Percentiles rank a stretch among this genome's conserved stretches.
These are phyloP conservation scores for Phylloporus sp. DNA, from an alignment of 1,284 basidiomycete genomes.

Conservation along the genomic window DNA sequence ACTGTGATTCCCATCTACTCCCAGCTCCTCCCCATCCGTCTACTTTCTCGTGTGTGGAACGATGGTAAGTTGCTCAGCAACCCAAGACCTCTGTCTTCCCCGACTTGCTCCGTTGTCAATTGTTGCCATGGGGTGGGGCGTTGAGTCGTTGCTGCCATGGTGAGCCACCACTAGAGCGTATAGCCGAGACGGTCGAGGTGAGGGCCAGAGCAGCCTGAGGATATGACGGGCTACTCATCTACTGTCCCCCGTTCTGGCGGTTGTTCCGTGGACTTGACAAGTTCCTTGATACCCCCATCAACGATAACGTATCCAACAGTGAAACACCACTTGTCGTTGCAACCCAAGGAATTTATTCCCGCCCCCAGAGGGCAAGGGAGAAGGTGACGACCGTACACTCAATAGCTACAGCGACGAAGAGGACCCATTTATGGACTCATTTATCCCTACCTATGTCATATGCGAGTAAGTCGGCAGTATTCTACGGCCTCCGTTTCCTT, in stretches of 20 bases:
- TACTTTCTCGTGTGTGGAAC: too few relatives aligned
- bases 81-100: too few relatives aligned
- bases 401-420: slow-evolving; percentile 34
- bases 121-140: too few relatives aligned
- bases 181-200: too few relatives aligned
- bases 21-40: too few relatives aligned
- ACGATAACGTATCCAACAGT: slow-evolving; percentile 47
- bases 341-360: slow-evolving; percentile 76
- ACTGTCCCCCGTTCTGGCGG: slow-evolving; percentile 85
- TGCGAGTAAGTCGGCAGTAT: slow-evolving; percentile 66
- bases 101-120: too few relatives aligned
- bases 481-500: neutral
- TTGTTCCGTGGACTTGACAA: slow-evolving; percentile 78
- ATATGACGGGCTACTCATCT: too few relatives aligned
- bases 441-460: slow-evolving; percentile 88
- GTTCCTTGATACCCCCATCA: slow-evolving; percentile 40
- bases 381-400: slow-evolving; percentile 32
- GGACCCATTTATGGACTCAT: slow-evolving; percentile 60
- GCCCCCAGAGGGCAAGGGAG: slow-evolving; percentile 37
- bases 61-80: too few relatives aligned
- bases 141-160: too few relatives aligned
- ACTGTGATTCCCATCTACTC: too few relatives aligned
- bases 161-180: too few relatives aligned
- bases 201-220: too few relatives aligned
- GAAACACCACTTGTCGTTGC: slow-evolving; percentile 85